phyloP scores from a whole-genome alignment of 352 stramenopile genomes.

The Globisporangium okanoganense region DNA sequence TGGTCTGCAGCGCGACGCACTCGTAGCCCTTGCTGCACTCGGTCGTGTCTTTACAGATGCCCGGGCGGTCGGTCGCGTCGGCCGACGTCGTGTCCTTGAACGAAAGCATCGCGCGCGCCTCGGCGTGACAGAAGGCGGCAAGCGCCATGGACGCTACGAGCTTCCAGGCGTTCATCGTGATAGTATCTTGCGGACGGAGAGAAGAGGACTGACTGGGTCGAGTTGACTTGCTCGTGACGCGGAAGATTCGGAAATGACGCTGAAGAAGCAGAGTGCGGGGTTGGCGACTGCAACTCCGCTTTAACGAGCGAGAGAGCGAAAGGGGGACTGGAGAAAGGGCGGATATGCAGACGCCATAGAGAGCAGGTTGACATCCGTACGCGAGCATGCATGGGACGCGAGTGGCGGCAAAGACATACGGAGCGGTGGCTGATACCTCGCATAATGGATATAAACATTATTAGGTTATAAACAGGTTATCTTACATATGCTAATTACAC shows the following conservation, averaged over 20 bases:
- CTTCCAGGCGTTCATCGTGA: slow-evolving; percentile 38
- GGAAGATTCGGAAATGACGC: slow-evolving; percentile 17
- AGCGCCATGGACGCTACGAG: slow-evolving; percentile 26
- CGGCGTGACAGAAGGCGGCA: slow-evolving; percentile 27
- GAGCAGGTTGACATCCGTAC: neutral
- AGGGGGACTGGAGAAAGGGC: neutral
- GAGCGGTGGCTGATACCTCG: neutral
- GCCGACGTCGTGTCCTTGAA: slow-evolving; percentile 11
- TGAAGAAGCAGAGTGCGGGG: neutral
- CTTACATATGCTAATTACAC: neutral
- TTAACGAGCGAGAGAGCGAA: neutral
- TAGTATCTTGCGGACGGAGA: neutral
- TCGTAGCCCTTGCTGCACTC: slow-evolving; percentile 57
- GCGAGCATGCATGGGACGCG: neutral
- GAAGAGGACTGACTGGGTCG: neutral
- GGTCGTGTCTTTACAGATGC: slow-evolving; percentile 55
- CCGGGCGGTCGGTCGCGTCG: slow-evolving; percentile 25
- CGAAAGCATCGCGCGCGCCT: slow-evolving; percentile 7
- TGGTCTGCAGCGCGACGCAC: slow-evolving; percentile 71
- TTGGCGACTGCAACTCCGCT: neutral
- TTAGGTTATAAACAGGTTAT: neutral
- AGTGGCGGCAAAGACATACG: neutral
- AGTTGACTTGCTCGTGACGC: slow-evolving; percentile 8
- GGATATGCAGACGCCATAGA: slow-evolving; percentile 1
- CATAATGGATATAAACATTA: neutral